These are phyloP conservation scores for Ananas comosus DNA, from an alignment of 176 grass and related monocot genomes.

Conservation along the genomic window DNA sequence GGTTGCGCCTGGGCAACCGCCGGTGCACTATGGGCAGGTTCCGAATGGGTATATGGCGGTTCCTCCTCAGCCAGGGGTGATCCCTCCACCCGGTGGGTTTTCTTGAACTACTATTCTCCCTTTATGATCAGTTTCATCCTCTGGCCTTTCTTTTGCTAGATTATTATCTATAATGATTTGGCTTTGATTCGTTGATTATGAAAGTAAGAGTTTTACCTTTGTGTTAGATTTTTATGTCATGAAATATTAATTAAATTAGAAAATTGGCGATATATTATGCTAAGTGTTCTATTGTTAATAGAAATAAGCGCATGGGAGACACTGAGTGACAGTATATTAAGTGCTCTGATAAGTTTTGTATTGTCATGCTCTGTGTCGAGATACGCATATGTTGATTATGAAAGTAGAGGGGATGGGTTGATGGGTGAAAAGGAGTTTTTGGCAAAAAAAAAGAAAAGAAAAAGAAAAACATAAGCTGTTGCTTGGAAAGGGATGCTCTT, in stretches of 20 bases:
- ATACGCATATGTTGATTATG: too few species aligned
- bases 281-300: not conserved
- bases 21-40: constrained; percentile 31
- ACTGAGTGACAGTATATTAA: not conserved
- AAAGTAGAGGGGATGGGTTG: constrained; percentile 2
- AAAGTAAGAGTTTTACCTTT: too few species aligned
- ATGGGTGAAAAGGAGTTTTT: constrained; percentile 3
- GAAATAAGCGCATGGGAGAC: not conserved
- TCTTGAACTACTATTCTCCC: constrained; percentile 7
- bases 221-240: too few species aligned
- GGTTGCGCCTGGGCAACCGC: constrained; percentile 14
- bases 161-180: not conserved
- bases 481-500: constrained; percentile 8
- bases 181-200: not conserved
- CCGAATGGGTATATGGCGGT: constrained; percentile 19
- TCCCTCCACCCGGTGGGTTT: constrained; percentile 45
- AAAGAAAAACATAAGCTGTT: not conserved
- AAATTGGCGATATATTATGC: not conserved
- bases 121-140: not conserved
- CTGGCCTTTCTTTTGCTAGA: not conserved
- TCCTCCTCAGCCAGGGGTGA: constrained; percentile 20
- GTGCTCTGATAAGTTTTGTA: not conserved
- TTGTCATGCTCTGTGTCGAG: not conserved
- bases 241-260: too few species aligned
- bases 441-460: not conserved